Evolutionary conservation across 257 asterid genomes (phyloP).

Genomic region (Linderniella brevidens): DNA sequence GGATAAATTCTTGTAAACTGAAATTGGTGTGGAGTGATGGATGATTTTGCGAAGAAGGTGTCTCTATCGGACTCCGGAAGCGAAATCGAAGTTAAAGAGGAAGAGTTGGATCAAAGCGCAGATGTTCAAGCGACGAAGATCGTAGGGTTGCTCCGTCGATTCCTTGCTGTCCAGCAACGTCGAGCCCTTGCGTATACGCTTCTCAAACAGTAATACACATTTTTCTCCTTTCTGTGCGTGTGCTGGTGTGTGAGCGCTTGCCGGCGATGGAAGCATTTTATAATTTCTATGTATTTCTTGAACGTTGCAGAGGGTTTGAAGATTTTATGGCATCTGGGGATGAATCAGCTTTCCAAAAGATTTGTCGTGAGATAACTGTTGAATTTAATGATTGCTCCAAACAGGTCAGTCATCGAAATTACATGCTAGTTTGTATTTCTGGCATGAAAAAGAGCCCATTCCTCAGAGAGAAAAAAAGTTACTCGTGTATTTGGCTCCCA

Average conservation of each 20-base stretch:
- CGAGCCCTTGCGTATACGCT: slow-evolving; percentile 79
- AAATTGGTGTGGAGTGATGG: slow-evolving; percentile 14
- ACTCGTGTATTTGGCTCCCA: too few species aligned
- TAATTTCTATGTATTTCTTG: slow-evolving; percentile 8
- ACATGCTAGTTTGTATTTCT: too few species aligned
- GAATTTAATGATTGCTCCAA: slow-evolving; percentile 87
- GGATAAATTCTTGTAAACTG: too few species aligned
- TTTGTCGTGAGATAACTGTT: slow-evolving; percentile 68
- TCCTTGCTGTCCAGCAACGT: slow-evolving; percentile 67
- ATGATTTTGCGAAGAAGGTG: slow-evolving; percentile 56
- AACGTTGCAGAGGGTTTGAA: slow-evolving; percentile 59
- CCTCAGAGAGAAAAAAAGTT: not conserved
- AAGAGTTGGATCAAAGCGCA: slow-evolving; percentile 5
- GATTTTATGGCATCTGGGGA: slow-evolving; percentile 63
- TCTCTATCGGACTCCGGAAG: slow-evolving; percentile 25
- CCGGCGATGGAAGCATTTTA: not conserved
- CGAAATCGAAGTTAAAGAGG: slow-evolving; percentile 15
- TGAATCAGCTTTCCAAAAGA: slow-evolving; percentile 73
- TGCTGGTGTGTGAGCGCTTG: not conserved
- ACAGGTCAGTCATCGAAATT: slow-evolving; percentile 35
- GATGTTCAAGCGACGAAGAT: slow-evolving; percentile 10
- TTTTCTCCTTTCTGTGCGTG: not conserved
- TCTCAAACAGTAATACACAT: slow-evolving; percentile 45
- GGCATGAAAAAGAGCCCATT: not conserved
- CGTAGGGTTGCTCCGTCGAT: slow-evolving; percentile 42